phyloP scores from a whole-genome alignment of 768 basidiomycete genomes.

The Candolleomyces eurysporus region DNA sequence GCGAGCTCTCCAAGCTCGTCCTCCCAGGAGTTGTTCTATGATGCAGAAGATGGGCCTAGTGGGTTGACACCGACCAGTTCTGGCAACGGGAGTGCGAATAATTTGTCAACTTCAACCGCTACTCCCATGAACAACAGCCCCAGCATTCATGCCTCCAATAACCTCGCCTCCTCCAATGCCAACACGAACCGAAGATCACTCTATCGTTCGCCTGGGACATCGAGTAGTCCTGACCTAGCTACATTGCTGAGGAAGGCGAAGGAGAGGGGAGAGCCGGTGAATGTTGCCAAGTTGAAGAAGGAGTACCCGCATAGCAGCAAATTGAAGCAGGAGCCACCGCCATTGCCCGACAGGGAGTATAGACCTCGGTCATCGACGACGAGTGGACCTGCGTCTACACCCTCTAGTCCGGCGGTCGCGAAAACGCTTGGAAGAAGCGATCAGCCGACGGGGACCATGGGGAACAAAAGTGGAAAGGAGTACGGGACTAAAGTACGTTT shows the following conservation, averaged over 20 bases:
- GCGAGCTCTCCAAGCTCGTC: slow-evolving; percentile 41
- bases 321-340: slow-evolving; percentile 41
- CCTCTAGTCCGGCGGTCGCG: slow-evolving; percentile 1
- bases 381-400: slow-evolving; percentile 5
- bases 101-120: slow-evolving; percentile 2
- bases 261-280: slow-evolving; percentile 53
- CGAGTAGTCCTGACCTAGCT: slow-evolving; percentile 89
- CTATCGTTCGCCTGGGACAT: slow-evolving; percentile 85
- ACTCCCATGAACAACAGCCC: neutral
- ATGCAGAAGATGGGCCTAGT: slow-evolving; percentile 63
- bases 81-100: slow-evolving; percentile 1
- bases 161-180: slow-evolving; percentile 2
- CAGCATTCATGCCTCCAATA: neutral
- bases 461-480: slow-evolving; percentile 16
- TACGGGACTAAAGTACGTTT: slow-evolving; percentile 43
- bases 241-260: slow-evolving; percentile 84
- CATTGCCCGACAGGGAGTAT: slow-evolving; percentile 30
- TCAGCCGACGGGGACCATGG: slow-evolving; percentile 10
- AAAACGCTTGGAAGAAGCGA: slow-evolving; percentile 1
- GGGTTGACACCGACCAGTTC: slow-evolving; percentile 1
- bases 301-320: slow-evolving; percentile 19
- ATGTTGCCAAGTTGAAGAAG: slow-evolving; percentile 27
- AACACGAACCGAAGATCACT: slow-evolving; percentile 80
- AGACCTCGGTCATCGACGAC: slow-evolving; percentile 10
- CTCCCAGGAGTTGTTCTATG: slow-evolving; percentile 58